Evolutionary conservation across 306 rosid species (phyloP).

Genomic region (Prunus mongolica): DNA sequence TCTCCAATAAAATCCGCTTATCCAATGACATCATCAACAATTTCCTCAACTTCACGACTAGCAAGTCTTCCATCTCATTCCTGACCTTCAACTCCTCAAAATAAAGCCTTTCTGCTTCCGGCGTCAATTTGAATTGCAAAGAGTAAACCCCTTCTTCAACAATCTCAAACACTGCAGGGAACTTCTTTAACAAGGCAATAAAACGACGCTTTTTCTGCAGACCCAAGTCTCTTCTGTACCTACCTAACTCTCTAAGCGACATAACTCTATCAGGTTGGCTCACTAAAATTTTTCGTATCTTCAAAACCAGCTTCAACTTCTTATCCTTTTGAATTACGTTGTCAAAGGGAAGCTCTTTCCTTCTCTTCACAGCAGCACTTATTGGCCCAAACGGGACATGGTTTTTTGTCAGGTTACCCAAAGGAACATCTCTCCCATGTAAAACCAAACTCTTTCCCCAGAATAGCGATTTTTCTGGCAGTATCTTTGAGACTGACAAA

Average conservation of each 20-base stretch:
- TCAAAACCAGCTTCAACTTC: slow-evolving; percentile 72
- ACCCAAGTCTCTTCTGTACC: slow-evolving; percentile 65
- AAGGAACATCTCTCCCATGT: slow-evolving; percentile 23
- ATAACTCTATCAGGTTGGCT: slow-evolving; percentile 59
- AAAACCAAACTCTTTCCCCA: slow-evolving; percentile 45
- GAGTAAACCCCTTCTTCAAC: slow-evolving; percentile 73
- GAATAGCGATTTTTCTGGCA: slow-evolving; percentile 47
- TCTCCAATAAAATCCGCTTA: slow-evolving; percentile 72
- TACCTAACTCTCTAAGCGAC: slow-evolving; percentile 73
- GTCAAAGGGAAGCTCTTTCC: slow-evolving; percentile 75
- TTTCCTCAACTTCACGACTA: slow-evolving; percentile 71
- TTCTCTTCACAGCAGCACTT: slow-evolving; percentile 72
- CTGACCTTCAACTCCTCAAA: slow-evolving; percentile 69
- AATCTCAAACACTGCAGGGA: slow-evolving; percentile 73
- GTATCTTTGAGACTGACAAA: slow-evolving; percentile 14
- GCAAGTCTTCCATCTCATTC: slow-evolving; percentile 80
- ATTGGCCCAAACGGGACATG: slow-evolving; percentile 37
- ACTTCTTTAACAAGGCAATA: slow-evolving; percentile 68
- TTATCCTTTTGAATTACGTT: slow-evolving; percentile 83
- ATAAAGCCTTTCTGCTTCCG: slow-evolving; percentile 75
- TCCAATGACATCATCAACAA: slow-evolving; percentile 79
- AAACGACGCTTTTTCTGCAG: slow-evolving; percentile 54
- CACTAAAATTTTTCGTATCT: slow-evolving; percentile 68
- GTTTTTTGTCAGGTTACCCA: slow-evolving; percentile 10
- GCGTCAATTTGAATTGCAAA: slow-evolving; percentile 58